These are phyloP conservation scores for Coniosporium apollinis DNA, from an alignment of 495 filamentous ascomycete species.

Conservation along the genomic window DNA sequence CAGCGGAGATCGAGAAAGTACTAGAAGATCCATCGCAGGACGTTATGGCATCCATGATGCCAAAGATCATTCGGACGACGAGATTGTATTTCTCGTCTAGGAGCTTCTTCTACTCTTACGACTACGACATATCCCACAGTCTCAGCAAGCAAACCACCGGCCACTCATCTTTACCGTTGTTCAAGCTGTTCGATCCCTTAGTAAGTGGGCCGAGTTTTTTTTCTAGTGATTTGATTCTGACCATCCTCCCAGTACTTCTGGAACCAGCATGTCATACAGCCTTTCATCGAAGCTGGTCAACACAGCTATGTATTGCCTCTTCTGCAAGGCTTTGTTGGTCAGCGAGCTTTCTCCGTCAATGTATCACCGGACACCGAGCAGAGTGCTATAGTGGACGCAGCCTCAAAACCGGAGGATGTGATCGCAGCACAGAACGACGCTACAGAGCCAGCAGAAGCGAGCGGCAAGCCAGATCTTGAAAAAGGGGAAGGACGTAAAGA, in stretches of 20 bases:
- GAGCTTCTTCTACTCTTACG: conserved; percentile 89
- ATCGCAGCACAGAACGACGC: conserved; percentile 1
- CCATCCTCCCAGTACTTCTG: conserved; percentile 53
- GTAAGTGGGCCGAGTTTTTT: conserved; percentile 23
- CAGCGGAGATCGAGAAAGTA: conserved; percentile 8
- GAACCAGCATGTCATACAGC: conserved; percentile 60
- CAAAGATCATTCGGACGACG: conserved; percentile 69
- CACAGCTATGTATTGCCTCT: conserved; percentile 58
- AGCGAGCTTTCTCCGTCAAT: conserved; percentile 57
- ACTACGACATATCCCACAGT: conserved; percentile 68
- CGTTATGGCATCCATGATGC: conserved; percentile 40
- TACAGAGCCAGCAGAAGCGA: neutral
- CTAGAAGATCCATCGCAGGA: conserved; percentile 18
- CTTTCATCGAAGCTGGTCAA: conserved; percentile 55
- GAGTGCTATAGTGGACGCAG: conserved; percentile 15
- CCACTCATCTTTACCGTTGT: conserved; percentile 38
- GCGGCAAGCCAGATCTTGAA: conserved; percentile 1
- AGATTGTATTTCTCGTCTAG: conserved; percentile 57
- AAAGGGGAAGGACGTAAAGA: conserved; percentile 1
- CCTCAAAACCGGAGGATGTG: conserved; percentile 7
- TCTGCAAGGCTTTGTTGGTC: conserved; percentile 90
- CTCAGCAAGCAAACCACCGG: conserved; percentile 30
- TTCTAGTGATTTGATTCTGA: neutral
- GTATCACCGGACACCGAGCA: conserved; percentile 11
- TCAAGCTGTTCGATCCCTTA: conserved; percentile 56